phyloP scores from a whole-genome alignment of 768 basidiomycete genomes.

The Mycena indigotica region DNA sequence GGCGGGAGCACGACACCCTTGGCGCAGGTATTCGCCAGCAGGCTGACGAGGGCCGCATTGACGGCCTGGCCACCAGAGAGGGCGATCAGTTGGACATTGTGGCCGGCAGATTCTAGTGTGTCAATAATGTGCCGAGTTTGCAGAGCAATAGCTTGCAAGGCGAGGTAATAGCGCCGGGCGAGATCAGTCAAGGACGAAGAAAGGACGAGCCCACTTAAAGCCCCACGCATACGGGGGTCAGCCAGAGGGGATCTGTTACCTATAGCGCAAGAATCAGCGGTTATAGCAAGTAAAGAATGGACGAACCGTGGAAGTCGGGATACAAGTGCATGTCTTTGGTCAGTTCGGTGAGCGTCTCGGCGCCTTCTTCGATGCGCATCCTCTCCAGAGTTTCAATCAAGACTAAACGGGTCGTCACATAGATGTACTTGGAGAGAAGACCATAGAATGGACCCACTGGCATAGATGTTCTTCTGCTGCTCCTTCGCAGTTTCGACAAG shows the following conservation, averaged over 20 bases:
- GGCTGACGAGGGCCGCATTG: constrained; percentile 84
- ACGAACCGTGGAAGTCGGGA: constrained; percentile 87
- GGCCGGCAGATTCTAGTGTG: constrained; percentile 82
- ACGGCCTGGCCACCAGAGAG: constrained; percentile 94
- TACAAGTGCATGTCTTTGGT: constrained; percentile 93
- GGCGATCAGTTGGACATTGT: constrained; percentile 80
- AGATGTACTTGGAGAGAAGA: neutral
- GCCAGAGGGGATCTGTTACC: constrained; percentile 97
- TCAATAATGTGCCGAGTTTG: constrained; percentile 95
- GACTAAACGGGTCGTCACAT: constrained; percentile 44
- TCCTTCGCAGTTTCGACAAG: constrained; percentile 66
- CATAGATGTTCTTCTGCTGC: constrained; percentile 59
- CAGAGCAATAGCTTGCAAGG: constrained; percentile 90
- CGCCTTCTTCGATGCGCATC: constrained; percentile 56
- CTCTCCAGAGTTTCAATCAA: constrained; percentile 74
- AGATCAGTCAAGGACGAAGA: constrained; percentile 78
- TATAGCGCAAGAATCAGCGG: constrained; percentile 29
- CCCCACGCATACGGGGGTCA: constrained; percentile 92
- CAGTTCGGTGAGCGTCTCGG: constrained; percentile 73
- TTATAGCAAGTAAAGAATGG: neutral
- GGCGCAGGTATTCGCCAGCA: constrained; percentile 82
- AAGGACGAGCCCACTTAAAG: constrained; percentile 84
- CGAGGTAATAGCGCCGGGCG: constrained; percentile 86
- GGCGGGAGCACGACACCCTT: constrained; percentile 83
- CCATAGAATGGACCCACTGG: constrained; percentile 38